Base-by-base conservation (phyloP, 1,284 basidiomycete species). In the Tilletia horrida region DNA sequence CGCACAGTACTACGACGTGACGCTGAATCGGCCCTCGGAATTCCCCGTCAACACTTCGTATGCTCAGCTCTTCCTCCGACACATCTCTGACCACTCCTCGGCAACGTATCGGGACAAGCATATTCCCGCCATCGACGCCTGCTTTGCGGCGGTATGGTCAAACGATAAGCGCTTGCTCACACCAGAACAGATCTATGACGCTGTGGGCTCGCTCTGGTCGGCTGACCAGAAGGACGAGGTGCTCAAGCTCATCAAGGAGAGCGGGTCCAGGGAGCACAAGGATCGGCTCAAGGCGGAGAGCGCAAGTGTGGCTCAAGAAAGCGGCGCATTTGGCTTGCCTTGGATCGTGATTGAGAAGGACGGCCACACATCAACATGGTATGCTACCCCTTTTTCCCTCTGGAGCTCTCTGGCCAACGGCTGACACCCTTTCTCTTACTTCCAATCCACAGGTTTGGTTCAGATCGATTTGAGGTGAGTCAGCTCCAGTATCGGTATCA, bases 21-120 rank as follows among this genome's bases (percentile, higher is more conserved):
- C 66, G 0, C 70, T 81, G n/a, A 71, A 69, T 52, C 69, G 63
- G 25, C 69, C 78, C 48, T 48, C 65, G 13, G 42, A 52, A 1
- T 80, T 81, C 66, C 78, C 79, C 2, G 73, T 80, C 67, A 71
- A 79, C 68, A 79, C 79, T 11, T 68, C 70, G 57, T 45, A 64
- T 1, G 55, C 73, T 9, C 76, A 78, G 63, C 68, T 69, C 21
- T 62, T 80, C 52, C 71, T 81, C 43, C 57, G 64, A 11, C 52
- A 27, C 3, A 55, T 77, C 18, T 59, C 68, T 44, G 61, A 76
- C 40, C 57, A 62, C 61, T 21, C 61, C 3, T 62, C 62, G 7
- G 25, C 48, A 6, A 21, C 31, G 4, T 13, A 29, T 14, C 44
- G 65, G 14, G 16, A 43, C 0, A 25, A 52, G 13, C 45, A 77